Base-by-base conservation (phyloP, 2,329 filamentous ascomycete genomes). In the Stachybotrys chlorohalonatus region DNA sequence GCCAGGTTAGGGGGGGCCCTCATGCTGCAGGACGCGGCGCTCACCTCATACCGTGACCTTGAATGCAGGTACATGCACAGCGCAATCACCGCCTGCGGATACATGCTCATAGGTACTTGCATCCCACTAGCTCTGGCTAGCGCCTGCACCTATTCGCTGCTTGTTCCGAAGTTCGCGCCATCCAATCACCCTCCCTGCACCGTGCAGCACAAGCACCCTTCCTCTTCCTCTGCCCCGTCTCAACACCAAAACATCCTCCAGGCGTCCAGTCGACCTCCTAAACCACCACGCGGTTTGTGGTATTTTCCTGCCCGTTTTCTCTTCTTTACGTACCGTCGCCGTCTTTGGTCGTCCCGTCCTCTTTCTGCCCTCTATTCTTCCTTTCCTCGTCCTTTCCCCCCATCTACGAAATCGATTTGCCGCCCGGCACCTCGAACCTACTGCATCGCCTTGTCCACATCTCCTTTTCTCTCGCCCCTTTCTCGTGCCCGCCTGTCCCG, bases 171-270 rank as follows among this genome's bases (percentile, higher is more conserved):
- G 36, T 42, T 13, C 36, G 36, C 36, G 36, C 36, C 36, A 42
- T 42, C 36, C 36, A 42, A 9, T 13, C 36, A 13, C 13, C 13
- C 36, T 42, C 36, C 36, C 36, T 42, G 36, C 13, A 13, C 8
- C 9, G 36, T 42, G 36, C 36, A 42, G 36, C 36, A 42, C 9
- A 9, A 5, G 36, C 36, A 42, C 36, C 36, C 36, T 42, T 42
- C 16, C 9, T 42, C 31, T 39, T 51, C 57, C 52, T 53, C 49
- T 42, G 36, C 47, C 55, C 55, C 57, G 15, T 54, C 49, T 42
- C 50, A 42, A 36, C 50, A 52, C 50, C 50, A 36, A 50, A 52
- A 32, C 50, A 42, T 45, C 50, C n/a, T 52, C 32, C 36, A 42
- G 36, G 36, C 13, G 36, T 24, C 24, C 24, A 24, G 24, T 42